Base-by-base conservation (phyloP, 371 early-diverging fungal species). In the Choanephora cucurbitarum region DNA sequence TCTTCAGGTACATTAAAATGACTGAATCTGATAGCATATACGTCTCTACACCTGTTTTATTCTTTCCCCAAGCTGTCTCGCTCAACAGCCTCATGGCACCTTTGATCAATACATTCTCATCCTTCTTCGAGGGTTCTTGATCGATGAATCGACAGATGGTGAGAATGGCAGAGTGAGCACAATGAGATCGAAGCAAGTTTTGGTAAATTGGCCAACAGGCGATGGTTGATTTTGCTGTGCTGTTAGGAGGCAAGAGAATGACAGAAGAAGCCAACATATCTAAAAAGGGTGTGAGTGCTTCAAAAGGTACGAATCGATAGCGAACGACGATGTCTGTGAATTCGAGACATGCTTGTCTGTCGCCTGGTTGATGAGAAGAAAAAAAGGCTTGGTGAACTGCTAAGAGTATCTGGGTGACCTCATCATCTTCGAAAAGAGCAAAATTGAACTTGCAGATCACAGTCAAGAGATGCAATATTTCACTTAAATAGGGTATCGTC, bases 281-380 rank as follows among this genome's bases (percentile, higher is more conserved):
- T 49, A 86, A 64, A 56, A 86, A 82, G 1, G 71, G 70, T 2
- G 72, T 57, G 8, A 89, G 60, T 5, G 85, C 81, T 13, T 73
- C 75, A 7, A 73, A 62, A 0, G 91, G 89, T 2, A 88, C 84
- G 60, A 81, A 83, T 2, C 89, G 83, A 53, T 84, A 91, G 4
- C 89, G 79, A 2, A 88, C 85, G 21, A 88, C 81, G 15, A 85
- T 82, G 63, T 90, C 91, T 55, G 85, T 68, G 58, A 90, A 85
- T 14, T 73, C 76, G 13, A 89, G 67, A 33, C 83, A 82, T 17
- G 79, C 77, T 17, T 60, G 55, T 9, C 82, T 77, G 54, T 86
- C 83, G 28, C 64, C 70, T 18, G 68, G 28, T 23, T 78, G 67
- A 14, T 55, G 66, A 1, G 83, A 77, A 15, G 73, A 60, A 49